Base-by-base conservation (phyloP, 306 rosid genomes). In the Cyclanthera cordifolia region DNA sequence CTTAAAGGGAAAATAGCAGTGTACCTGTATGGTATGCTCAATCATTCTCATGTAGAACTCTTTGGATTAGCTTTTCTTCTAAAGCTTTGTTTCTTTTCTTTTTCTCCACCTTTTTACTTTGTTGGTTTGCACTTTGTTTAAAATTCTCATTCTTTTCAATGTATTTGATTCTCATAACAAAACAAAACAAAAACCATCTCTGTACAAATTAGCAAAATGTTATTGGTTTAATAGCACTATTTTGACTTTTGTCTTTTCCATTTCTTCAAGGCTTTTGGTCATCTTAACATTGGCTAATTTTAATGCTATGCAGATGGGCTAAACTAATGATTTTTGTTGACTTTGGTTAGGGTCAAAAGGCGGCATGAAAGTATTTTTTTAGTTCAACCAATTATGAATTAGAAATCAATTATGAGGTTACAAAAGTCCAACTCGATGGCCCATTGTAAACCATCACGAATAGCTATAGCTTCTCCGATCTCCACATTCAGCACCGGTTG, bases 181-280 rank as follows among this genome's bases (percentile, higher is more conserved):
- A 55, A 55, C 0, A 24, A 53, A 53, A 10, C 1, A 56, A 25
- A 6, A 10, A 81, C 72, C 69, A 39, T 80, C 70, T 93, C 70
- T 93, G 96, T 93, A 93, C 98, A 93, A 93, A 82, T 80, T 89
- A 93, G 96, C 86, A 82, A 86, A 82, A 86, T 81, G 78, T 61
- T 61, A 61, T 82, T 81, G 94, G 82, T 83, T 83, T 20, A 84
- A 82, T 82, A 81, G 83, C 85, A 82, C 85, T 79, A 85, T 84
- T 87, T 92, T 78, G 93, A 73, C 74, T 67, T 30, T 79, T 43
- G 21, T 41, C 19, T 64, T 27, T 43, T 34, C 13, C 52, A 23
- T 41, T 41, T 34, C 51, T 13, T 64, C 7, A 5, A 32, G 25
- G 24, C 46, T 32, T 15, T n/a, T 19, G 69, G 46, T 39, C 30